These are phyloP conservation scores for Chloranthus sessilifolius DNA, from an alignment of 164 flowering plant genomes.

Conservation along the genomic window DNA sequence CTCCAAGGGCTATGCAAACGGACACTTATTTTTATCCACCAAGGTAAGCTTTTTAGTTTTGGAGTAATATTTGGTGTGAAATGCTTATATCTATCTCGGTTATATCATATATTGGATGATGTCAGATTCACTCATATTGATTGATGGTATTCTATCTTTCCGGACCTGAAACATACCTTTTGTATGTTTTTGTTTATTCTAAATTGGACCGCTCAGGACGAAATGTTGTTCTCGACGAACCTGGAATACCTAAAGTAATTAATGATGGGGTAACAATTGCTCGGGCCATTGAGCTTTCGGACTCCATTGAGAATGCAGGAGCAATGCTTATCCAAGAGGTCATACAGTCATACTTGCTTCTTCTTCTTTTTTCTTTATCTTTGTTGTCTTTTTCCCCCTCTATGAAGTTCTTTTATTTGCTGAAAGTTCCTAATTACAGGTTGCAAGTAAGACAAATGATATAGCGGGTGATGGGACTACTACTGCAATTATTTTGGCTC, in stretches of 20 bases:
- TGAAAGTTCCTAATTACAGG: slow-evolving; percentile 34
- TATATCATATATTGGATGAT: too few species aligned
- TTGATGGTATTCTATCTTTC: too few species aligned
- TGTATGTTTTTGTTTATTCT: slow-evolving; percentile 2
- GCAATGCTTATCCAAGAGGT: slow-evolving; percentile 85
- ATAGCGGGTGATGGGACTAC: slow-evolving; percentile 97
- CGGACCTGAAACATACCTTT: not conserved
- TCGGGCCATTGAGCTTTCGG: slow-evolving; percentile 73
- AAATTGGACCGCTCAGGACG: slow-evolving; percentile 53
- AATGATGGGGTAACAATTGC: slow-evolving; percentile 98
- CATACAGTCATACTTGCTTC: slow-evolving; percentile 35
- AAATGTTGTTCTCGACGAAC: slow-evolving; percentile 79
- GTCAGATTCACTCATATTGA: too few species aligned
- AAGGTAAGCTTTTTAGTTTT: not conserved
- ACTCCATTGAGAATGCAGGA: slow-evolving; percentile 86
- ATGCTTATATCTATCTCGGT: not conserved
- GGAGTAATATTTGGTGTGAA: not conserved
- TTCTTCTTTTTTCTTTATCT: slow-evolving; percentile 11
- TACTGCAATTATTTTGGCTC: slow-evolving; percentile 85
- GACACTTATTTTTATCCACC: too few species aligned
- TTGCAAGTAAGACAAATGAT: slow-evolving; percentile 77
- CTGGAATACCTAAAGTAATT: slow-evolving; percentile 48
- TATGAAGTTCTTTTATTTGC: not conserved
- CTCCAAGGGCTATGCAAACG: too few species aligned
- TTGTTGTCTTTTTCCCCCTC: too few species aligned